Percentiles rank a stretch among this genome's conserved stretches.
These are phyloP conservation scores for Caryopteris hybrid DNA, from an alignment of 305 asterid species.

Conservation along the genomic window DNA sequence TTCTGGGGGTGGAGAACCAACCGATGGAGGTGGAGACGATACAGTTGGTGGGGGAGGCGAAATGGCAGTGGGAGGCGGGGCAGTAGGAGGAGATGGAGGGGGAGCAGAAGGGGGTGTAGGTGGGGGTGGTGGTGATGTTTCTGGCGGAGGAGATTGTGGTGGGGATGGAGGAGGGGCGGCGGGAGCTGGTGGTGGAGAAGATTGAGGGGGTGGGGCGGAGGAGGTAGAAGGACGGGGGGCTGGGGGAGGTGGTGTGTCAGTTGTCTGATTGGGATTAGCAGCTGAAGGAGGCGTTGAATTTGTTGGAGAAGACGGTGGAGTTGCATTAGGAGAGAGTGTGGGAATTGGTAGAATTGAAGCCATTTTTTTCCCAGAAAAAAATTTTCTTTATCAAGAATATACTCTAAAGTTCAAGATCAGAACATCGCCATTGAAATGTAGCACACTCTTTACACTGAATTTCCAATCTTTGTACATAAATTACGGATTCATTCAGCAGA, in stretches of 20 bases:
- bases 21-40: slow-evolving; percentile 34
- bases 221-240: slow-evolving; percentile 37
- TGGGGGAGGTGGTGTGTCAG: slow-evolving; percentile 38
- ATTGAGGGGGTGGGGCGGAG: slow-evolving; percentile 43
- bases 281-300: slow-evolving; percentile 19
- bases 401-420: slow-evolving; percentile 18
- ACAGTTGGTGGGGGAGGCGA: slow-evolving; percentile 37
- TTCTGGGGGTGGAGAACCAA: slow-evolving; percentile 31
- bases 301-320: slow-evolving; percentile 34
- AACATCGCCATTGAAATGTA: slow-evolving; percentile 27
- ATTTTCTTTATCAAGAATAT: neutral
- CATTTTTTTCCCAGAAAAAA: slow-evolving; percentile 25
- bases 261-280: slow-evolving; percentile 24
- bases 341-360: slow-evolving; percentile 49
- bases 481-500: neutral
- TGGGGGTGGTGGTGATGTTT: slow-evolving; percentile 31
- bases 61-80: slow-evolving; percentile 39
- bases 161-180: slow-evolving; percentile 36
- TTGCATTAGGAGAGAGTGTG: slow-evolving; percentile 25
- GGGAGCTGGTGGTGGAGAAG: slow-evolving; percentile 37
- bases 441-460: neutral
- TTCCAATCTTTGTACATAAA: slow-evolving; percentile 3
- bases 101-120: slow-evolving; percentile 29
- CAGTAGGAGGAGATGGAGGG: slow-evolving; percentile 26
- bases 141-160: slow-evolving; percentile 30